Evolutionary conservation across 805 yeast genomes (phyloP).

Genomic region (Candida michaelii): DNA sequence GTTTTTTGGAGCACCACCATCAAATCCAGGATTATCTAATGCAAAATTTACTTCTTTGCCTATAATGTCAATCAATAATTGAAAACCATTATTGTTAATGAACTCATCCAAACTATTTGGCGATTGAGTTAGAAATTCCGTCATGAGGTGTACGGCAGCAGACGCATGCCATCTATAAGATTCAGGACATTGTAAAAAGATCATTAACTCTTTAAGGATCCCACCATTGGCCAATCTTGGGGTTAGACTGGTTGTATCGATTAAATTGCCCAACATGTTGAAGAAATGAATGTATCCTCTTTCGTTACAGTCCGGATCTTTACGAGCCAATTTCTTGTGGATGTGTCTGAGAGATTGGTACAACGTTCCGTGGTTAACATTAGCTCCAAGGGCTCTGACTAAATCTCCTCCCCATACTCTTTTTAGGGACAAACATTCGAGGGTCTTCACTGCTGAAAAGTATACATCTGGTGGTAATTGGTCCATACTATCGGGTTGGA

Average conservation of each 20-base stretch:
- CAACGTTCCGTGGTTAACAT: constrained; percentile 79
- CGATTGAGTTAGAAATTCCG: constrained; percentile 42
- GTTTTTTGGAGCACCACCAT: constrained; percentile 56
- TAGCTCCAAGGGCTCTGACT: constrained; percentile 76
- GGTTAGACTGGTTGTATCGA: constrained; percentile 54
- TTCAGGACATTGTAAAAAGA: constrained; percentile 54
- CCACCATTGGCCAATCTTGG: constrained; percentile 73
- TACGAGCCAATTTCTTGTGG: constrained; percentile 47
- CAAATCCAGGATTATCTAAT: constrained; percentile 54
- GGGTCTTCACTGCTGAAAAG: constrained; percentile 60
- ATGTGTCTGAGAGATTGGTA: constrained; percentile 70
- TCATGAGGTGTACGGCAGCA: constrained; percentile 61
- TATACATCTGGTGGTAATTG: constrained; percentile 52
- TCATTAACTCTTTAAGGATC: constrained; percentile 61
- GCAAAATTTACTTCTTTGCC: constrained; percentile 66
- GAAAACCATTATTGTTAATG: constrained; percentile 65
- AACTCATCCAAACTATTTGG: constrained; percentile 61
- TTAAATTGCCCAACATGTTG: constrained; percentile 60
- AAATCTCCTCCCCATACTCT: constrained; percentile 75
- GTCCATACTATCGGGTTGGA: constrained; percentile 60
- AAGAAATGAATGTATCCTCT: constrained; percentile 56
- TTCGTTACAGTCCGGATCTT: constrained; percentile 31
- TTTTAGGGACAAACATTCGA: constrained; percentile 67
- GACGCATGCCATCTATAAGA: constrained; percentile 57
- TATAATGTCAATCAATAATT: constrained; percentile 56